Base-by-base conservation (phyloP, 768 basidiomycete species). In the Boletus reticulatus region DNA sequence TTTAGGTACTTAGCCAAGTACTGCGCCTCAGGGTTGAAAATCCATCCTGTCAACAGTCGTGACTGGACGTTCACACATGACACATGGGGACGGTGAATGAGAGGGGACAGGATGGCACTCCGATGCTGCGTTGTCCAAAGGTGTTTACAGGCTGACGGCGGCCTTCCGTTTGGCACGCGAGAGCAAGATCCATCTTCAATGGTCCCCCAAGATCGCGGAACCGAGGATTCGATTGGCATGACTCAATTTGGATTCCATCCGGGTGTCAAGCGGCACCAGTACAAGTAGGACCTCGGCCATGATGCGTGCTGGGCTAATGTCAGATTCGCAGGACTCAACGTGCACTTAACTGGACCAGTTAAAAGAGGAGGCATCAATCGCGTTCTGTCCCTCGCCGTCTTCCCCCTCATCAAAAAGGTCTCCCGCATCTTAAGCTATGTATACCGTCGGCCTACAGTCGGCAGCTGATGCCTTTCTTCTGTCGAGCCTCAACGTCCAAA, bases 391-490 rank as follows among this genome's bases (percentile, higher is more conserved):
- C 56, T 55, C 66, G 67, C 66, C 67, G 56, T 55, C 48, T 34
- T 56, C 59, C 52, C 52, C 47, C 52, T 67, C 64, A 66, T 69
- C 62, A 56, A 60, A 63, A 56, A 60, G 47, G 56, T 62, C 61
- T 62, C 64, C 59, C 53, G 32, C 55, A 65, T 65, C 60, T 50
- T 43, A 31, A 59, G 54, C 62, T 66, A 78, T 78, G 77, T 74
- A 74, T 46, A 72, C 77, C 36, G 72, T 78, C 62, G 75, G 77
- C 63, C 56, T 78, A 42, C 69, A 75, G 52, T 71, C 71, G 57
- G 67, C 75, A 57, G 66, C 74, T 58, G 66, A 70, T 55, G 69
- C 69, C 24, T 72, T 75, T 63, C 62, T 73, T 53, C 54, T 75
- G 46, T 70, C 75, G 36, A 63, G 67, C 39, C 52, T 73, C 34